Evolutionary conservation across 441 rosid genomes (phyloP).

Genomic region (Lepidium campestre): DNA sequence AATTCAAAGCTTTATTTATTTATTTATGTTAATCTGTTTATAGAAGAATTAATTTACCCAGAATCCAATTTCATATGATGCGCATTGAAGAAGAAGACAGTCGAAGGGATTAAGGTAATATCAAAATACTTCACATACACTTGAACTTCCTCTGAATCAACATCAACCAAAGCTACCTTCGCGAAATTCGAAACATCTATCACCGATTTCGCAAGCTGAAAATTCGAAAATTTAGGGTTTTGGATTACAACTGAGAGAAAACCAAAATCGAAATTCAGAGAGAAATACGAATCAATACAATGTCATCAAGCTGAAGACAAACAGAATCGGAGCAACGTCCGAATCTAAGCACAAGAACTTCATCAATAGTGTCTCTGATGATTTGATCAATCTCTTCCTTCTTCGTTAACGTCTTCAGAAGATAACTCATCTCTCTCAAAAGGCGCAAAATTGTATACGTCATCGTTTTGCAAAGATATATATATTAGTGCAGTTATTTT

Average conservation of each 20-base stretch:
- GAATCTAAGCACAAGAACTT: conserved; percentile 81
- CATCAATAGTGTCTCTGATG: conserved; percentile 72
- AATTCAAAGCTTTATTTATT: too few species aligned
- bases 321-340: conserved; percentile 54
- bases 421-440: conserved; percentile 38
- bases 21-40: background rate
- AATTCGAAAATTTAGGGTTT: background rate
- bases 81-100: conserved; percentile 84
- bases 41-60: conserved; percentile 36
- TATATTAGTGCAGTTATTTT: background rate
- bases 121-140: conserved; percentile 86
- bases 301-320: conserved; percentile 72
- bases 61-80: conserved; percentile 96
- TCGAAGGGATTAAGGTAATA: conserved; percentile 60
- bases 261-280: background rate
- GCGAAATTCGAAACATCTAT: conserved; percentile 55
- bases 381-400: conserved; percentile 67
- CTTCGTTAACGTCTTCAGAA: conserved; percentile 43
- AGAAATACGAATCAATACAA: conserved; percentile 28
- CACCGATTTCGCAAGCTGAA: conserved; percentile 53
- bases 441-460: background rate
- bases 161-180: conserved; percentile 52
- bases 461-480: background rate
- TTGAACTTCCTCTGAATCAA: conserved; percentile 67
- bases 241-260: background rate